Percentiles rank a stretch among this genome's conserved stretches.
phyloP scores from a whole-genome alignment of 2,329 filamentous ascomycete species.

The Monosporascus sp. region DNA sequence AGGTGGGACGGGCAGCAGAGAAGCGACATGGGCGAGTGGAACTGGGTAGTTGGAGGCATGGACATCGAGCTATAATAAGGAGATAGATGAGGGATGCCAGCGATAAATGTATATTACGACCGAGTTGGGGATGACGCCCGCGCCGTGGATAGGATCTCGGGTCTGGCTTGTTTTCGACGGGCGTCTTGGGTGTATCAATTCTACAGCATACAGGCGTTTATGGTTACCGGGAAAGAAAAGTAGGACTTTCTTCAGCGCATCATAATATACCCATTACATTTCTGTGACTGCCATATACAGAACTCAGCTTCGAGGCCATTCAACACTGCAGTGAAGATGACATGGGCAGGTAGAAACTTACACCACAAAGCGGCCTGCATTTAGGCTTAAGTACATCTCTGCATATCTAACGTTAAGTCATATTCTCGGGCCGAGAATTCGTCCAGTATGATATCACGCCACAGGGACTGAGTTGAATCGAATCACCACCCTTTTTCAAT shows the following conservation, averaged over 20 bases:
- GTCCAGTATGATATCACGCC: no score
- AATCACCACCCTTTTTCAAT: background rate
- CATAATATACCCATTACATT: slow-evolving; percentile 21
- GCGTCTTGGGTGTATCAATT: slow-evolving; percentile 9
- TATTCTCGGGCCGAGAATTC: no score
- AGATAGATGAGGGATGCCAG: background rate
- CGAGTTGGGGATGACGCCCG: background rate
- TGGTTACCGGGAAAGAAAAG: slow-evolving; percentile 23
- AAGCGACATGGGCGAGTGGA: background rate
- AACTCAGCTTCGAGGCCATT: no score
- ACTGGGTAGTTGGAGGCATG: background rate
- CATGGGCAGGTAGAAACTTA: no score
- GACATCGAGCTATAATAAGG: background rate
- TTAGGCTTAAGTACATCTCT: no score
- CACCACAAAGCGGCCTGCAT: no score
- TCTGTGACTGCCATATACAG: background rate
- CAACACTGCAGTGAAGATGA: no score
- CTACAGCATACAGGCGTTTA: slow-evolving; percentile 24
- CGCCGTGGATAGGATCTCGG: background rate
- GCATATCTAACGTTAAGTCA: no score
- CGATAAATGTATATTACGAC: slow-evolving; percentile 6
- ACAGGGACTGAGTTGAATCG: no score
- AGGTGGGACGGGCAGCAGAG: background rate
- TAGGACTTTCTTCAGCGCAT: slow-evolving; percentile 17
- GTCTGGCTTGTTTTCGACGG: background rate